Conservation (phyloP, 306 rosid species). For the Spatholobus suberectus region DNA sequence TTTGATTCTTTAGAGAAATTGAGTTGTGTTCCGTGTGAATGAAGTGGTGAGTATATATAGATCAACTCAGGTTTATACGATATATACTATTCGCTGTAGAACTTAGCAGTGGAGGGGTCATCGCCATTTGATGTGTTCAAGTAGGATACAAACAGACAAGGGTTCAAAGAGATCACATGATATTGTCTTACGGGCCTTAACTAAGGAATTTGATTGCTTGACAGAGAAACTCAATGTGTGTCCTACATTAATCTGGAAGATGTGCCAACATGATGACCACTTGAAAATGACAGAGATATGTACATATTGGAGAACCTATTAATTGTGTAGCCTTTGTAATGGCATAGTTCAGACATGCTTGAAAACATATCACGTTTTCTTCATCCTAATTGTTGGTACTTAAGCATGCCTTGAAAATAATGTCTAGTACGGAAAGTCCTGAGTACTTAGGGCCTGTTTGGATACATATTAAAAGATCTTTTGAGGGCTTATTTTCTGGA, state of each 20-base stretch:
- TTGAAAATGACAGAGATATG: neutral
- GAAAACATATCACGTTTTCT: neutral
- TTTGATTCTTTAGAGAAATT: neutral
- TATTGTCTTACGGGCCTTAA: neutral
- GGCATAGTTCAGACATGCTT: neutral
- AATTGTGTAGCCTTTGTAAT: too few relatives aligned
- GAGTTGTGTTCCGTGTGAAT: neutral
- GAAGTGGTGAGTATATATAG: neutral
- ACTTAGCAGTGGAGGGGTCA: neutral
- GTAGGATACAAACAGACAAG: neutral
- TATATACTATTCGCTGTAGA: neutral
- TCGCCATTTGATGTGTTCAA: neutral
- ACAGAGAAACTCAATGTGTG: neutral
- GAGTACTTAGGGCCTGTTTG: too few relatives aligned
- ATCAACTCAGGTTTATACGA: neutral
- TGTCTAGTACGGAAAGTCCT: too few relatives aligned
- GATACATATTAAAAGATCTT: too few relatives aligned
- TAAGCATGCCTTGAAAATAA: too few relatives aligned
- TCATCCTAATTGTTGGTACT: too few relatives aligned
- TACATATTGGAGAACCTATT: too few relatives aligned
- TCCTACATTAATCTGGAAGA: neutral
- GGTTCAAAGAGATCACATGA: conserved; percentile 24
- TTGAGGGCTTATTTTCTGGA: too few relatives aligned
- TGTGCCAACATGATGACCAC: neutral
- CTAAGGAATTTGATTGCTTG: neutral